Evolutionary conservation across 805 yeast species (phyloP).

Genomic region (Pichia cephalocereana): DNA sequence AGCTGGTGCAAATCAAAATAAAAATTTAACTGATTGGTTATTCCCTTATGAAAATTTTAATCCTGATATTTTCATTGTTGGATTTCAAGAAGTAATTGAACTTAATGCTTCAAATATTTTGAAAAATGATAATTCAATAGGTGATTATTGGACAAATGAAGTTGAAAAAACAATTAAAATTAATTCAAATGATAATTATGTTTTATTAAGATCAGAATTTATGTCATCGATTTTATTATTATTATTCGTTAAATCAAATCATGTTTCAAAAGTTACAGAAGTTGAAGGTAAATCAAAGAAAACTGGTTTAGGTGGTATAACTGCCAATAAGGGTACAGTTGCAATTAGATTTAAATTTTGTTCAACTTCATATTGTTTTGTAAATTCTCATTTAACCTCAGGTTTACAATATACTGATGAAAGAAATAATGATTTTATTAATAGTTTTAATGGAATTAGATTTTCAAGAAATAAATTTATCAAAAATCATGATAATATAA

Average conservation of each 20-base stretch:
- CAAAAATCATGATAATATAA: conserved; percentile 73
- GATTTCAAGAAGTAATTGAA: conserved; percentile 92
- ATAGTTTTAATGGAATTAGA: conserved; percentile 64
- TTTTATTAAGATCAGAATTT: conserved; percentile 65
- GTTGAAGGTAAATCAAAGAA: conserved; percentile 94
- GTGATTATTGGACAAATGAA: conserved; percentile 68
- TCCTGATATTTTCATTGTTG: conserved; percentile 84
- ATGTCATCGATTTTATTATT: conserved; percentile 61
- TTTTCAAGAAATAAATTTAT: conserved; percentile 72
- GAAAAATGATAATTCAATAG: conserved; percentile 72
- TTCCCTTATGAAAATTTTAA: conserved; percentile 53
- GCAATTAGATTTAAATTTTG: conserved; percentile 84
- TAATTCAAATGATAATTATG: conserved; percentile 32
- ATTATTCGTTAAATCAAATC: conserved; percentile 48
- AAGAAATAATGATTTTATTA: conserved; percentile 74
- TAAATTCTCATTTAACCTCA: conserved; percentile 92
- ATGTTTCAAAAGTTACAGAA: conserved; percentile 48
- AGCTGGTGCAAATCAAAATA: conserved; percentile 55
- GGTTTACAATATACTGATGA: conserved; percentile 77
- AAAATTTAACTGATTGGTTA: conserved; percentile 68
- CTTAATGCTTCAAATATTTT: conserved; percentile 84
- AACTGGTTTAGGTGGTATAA: conserved; percentile 93
- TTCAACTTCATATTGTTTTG: conserved; percentile 68
- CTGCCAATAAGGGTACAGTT: conserved; percentile 96
- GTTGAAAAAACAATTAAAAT: conserved; percentile 54